Base-by-base conservation (phyloP, 441 rosid genomes). In the Pelargonium citronellum region DNA sequence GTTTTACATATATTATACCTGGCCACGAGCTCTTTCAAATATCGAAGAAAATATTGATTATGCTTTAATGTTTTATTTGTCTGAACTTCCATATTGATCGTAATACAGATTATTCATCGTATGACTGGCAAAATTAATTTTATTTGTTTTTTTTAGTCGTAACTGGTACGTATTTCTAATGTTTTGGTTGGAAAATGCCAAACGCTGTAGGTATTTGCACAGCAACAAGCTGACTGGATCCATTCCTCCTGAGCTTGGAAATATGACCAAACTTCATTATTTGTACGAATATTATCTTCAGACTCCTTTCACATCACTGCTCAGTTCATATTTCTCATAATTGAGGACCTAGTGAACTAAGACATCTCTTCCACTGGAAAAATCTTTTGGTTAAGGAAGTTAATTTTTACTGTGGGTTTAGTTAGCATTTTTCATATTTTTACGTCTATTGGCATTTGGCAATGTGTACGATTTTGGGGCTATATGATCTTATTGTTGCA, bases 191-290 rank as follows among this genome's bases (percentile, higher is more conserved):
- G 34, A 20, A 60, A 60, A 60, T 60, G n/a, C 3, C 16, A 24
- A 61, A 11, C 12, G 39, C 7, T 61, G 15, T 24, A 61, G 65
- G 65, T 24, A 95, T 67, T 93, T 95, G n/a, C 92, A 95, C 77
- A 96, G 95, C 12, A 92, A 92, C 79, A 89, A 83, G 69, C 95
- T 95, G 19, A 90, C 88, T 0, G 96, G 98, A 53, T 76, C 85
- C 19, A 84, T 95, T 69, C 99, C 99, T 37, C 85, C 96, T 1
- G 98, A 95, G 82, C 92, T 95, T 64, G 99, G 98, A 65, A 92
- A 95, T 39, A 92, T 95, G 97, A 88, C 99, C 1, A 84, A 83
- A 43, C 95, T 95, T 70, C 92, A 97, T 77, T 95, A 95, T 75
- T 75, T 95, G 99, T 95, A 76, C 79, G 93, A 0, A 55, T 66